Evolutionary conservation across 345 rosid species (phyloP).

Genomic region (Microcos paniculata): DNA sequence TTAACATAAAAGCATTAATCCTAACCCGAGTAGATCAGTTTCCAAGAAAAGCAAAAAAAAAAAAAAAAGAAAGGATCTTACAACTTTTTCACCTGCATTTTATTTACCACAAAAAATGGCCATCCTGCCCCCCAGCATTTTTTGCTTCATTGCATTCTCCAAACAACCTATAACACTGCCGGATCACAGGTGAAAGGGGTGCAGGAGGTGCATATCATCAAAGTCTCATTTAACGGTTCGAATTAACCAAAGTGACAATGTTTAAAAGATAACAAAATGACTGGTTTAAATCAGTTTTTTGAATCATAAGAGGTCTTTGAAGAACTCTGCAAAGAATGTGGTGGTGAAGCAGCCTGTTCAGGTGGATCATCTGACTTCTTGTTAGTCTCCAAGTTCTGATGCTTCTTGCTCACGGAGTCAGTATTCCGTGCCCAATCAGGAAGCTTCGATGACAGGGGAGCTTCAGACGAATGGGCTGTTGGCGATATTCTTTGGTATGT

Average conservation of each 20-base stretch:
- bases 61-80: not conserved
- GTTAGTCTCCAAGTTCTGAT: constrained; percentile 26
- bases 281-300: constrained; percentile 19
- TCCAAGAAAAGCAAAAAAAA: not conserved
- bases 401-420: constrained; percentile 27
- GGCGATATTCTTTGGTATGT: constrained; percentile 37
- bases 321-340: constrained; percentile 30
- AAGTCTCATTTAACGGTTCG: constrained; percentile 22
- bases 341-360: constrained; percentile 33
- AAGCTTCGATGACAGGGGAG: constrained; percentile 29
- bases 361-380: constrained; percentile 37
- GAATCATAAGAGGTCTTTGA: constrained; percentile 37
- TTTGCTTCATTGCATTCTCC: constrained; percentile 14
- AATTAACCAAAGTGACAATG: constrained; percentile 15
- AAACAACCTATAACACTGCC: constrained; percentile 26
- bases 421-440: constrained; percentile 34
- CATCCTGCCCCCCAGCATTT: constrained; percentile 28
- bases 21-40: not conserved
- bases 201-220: constrained; percentile 30
- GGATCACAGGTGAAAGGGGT: constrained; percentile 46
- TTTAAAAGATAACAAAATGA: constrained; percentile 6
- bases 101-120: constrained; percentile 32
- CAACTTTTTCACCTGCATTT: constrained; percentile 11
- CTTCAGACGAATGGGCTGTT: constrained; percentile 29
- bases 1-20: not conserved